A percentile compares a stretch with the other conserved stretches of the same genome.
Conservation (phyloP, 176 grass and related monocot genomes). For the Areca catechu region DNA sequence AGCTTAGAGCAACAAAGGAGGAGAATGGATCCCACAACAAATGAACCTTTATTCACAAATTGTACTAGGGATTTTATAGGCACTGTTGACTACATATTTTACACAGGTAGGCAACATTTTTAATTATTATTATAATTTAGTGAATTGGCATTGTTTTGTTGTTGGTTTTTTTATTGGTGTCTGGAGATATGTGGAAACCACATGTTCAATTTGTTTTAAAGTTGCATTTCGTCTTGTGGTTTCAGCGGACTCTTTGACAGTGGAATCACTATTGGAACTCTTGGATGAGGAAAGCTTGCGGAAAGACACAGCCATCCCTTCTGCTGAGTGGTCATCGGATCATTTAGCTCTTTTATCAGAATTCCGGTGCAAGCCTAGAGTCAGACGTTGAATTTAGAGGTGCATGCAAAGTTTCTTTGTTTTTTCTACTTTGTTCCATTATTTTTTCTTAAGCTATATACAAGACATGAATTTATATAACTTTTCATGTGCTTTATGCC, state of each 20-base stretch:
- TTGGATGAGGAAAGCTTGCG: slow-evolving; percentile 95
- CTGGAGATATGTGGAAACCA: no score
- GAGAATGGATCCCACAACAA: slow-evolving; percentile 82
- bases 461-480: background rate
- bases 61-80: slow-evolving; percentile 94
- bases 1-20: slow-evolving; percentile 89
- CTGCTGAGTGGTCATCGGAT: slow-evolving; percentile 98
- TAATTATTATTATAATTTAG: no score
- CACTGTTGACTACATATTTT: slow-evolving; percentile 98
- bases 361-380: slow-evolving; percentile 94
- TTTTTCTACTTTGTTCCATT: slow-evolving; percentile 7
- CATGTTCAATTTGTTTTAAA: background rate
- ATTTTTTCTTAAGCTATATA: background rate
- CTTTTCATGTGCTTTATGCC: no score
- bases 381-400: slow-evolving; percentile 59
- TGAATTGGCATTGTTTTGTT: no score
- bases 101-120: slow-evolving; percentile 44
- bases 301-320: slow-evolving; percentile 94
- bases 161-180: no score
- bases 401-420: background rate
- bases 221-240: slow-evolving; percentile 2
- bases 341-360: slow-evolving; percentile 94
- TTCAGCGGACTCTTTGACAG: slow-evolving; percentile 93
- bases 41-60: slow-evolving; percentile 98
- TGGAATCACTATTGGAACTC: slow-evolving; percentile 92